A percentile compares a stretch with the other conserved stretches of the same genome.
Evolutionary conservation across 257 asterid species (phyloP).

Genomic region (Vinca minor): DNA sequence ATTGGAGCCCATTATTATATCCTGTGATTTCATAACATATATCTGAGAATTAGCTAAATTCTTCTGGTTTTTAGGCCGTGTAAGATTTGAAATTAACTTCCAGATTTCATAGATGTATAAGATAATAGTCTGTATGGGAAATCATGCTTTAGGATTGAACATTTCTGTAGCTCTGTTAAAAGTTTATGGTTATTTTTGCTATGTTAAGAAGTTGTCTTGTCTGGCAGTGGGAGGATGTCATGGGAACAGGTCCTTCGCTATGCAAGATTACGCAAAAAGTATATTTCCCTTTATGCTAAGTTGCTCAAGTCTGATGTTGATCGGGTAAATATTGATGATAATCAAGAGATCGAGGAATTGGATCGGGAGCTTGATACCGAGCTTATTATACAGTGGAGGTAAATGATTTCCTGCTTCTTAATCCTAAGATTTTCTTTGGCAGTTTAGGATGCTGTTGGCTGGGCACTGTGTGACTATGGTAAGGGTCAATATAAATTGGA

Average conservation of each 20-base stretch:
- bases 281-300: conserved; percentile 74
- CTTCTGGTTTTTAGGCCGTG: no score
- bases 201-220: conserved; percentile 16
- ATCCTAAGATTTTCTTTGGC: neutral
- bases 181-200: neutral
- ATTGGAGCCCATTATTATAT: neutral
- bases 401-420: conserved; percentile 10
- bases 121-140: neutral
- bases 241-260: conserved; percentile 91
- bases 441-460: conserved; percentile 1
- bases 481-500: neutral
- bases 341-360: conserved; percentile 70
- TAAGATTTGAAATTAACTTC: neutral
- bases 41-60: neutral
- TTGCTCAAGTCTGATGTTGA: conserved; percentile 73
- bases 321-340: conserved; percentile 59
- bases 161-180: neutral
- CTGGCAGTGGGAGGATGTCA: conserved; percentile 71
- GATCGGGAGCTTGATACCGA: conserved; percentile 85
- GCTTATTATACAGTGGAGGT: conserved; percentile 95
- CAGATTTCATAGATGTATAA: neutral
- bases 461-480: neutral
- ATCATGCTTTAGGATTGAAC: neutral
- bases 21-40: neutral
- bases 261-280: conserved; percentile 70